Conservation (phyloP, 768 basidiomycete genomes). For the Mycena rebaudengoi region DNA sequence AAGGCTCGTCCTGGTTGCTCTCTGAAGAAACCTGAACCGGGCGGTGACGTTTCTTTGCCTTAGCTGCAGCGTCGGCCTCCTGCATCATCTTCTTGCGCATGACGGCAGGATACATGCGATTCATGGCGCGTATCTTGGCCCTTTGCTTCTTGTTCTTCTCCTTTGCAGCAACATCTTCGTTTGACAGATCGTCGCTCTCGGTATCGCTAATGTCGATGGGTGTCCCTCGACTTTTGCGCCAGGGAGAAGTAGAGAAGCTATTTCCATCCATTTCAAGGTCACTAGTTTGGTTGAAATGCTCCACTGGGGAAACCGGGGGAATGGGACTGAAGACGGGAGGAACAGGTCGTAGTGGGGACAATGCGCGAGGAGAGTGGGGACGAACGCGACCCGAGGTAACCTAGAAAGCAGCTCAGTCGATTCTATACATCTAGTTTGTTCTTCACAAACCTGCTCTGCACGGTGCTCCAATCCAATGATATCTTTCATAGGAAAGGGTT, state of each 20-base stretch:
- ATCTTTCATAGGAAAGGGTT: constrained; percentile 14
- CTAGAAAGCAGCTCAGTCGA: too few relatives aligned
- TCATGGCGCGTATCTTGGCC: constrained; percentile 47
- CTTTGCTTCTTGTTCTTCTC: constrained; percentile 39
- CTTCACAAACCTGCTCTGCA: too few relatives aligned
- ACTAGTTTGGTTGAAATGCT: background rate
- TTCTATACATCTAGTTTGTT: too few relatives aligned
- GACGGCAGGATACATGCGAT: constrained; percentile 62
- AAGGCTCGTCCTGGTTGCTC: constrained; percentile 46
- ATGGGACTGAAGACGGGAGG: constrained; percentile 7
- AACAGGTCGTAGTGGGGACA: background rate
- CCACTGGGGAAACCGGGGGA: background rate
- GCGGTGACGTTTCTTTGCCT: constrained; percentile 23
- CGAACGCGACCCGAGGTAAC: background rate
- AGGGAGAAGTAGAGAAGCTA: background rate
- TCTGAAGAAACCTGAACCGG: constrained; percentile 33
- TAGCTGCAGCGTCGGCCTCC: constrained; percentile 20
- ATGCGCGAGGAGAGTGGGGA: background rate
- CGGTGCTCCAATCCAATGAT: background rate
- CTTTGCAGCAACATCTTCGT: too few relatives aligned
- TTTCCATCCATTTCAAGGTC: constrained; percentile 9
- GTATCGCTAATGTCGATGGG: constrained; percentile 17
- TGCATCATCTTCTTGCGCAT: constrained; percentile 52
- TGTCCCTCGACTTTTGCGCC: background rate
- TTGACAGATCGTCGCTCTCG: constrained; percentile 13